phyloP scores from a whole-genome alignment of 2,329 filamentous ascomycete genomes.

The Exophiala phaeomuriformis region DNA sequence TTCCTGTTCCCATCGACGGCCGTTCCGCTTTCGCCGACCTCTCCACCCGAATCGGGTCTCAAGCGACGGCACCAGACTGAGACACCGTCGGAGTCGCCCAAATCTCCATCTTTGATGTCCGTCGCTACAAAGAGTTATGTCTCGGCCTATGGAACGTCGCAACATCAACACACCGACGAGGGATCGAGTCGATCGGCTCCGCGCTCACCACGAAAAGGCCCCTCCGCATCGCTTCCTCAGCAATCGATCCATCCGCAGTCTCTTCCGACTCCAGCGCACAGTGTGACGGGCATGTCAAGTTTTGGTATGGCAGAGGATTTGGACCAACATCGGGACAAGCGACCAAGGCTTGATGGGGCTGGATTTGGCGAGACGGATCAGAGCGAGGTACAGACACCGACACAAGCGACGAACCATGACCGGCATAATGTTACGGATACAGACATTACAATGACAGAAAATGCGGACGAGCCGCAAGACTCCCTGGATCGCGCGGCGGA shows the following conservation, averaged over 20 bases:
- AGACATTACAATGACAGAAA: constrained; percentile 3
- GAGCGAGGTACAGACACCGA: constrained; percentile 20
- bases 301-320: constrained; percentile 33
- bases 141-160: constrained; percentile 39
- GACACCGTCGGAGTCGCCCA: constrained; percentile 24
- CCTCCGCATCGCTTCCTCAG: constrained; percentile 36
- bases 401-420: constrained; percentile 24
- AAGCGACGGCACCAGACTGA: constrained; percentile 29
- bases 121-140: constrained; percentile 44
- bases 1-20: constrained; percentile 28
- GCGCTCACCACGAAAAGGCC: constrained; percentile 32
- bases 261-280: constrained; percentile 42
- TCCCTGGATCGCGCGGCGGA: not conserved
- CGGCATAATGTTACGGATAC: constrained; percentile 19
- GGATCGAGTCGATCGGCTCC: constrained; percentile 35
- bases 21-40: constrained; percentile 39
- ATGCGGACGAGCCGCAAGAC: not conserved
- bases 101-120: constrained; percentile 45
- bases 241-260: constrained; percentile 37
- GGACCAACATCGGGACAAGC: constrained; percentile 25
- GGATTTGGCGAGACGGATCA: constrained; percentile 11
- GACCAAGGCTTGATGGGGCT: constrained; percentile 17
- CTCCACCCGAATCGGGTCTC: constrained; percentile 35
- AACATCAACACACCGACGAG: constrained; percentile 32
- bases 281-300: constrained; percentile 35